Evolutionary conservation across 1,284 basidiomycete genomes (phyloP).

Genomic region (Meira nashicola): DNA sequence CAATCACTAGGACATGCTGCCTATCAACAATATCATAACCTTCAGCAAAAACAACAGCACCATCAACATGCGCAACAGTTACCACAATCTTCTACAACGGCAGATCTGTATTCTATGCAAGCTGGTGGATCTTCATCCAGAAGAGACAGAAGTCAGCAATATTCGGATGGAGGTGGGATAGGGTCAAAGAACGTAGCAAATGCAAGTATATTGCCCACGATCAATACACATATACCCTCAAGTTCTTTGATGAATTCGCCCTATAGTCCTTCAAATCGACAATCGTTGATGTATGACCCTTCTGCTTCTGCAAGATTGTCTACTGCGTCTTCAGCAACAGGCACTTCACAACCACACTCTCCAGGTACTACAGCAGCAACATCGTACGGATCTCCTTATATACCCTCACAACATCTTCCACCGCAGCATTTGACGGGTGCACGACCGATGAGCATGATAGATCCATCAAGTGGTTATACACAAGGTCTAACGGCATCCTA

Average conservation of each 20-base stretch:
- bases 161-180: too few species aligned
- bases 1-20: conserved; percentile 12
- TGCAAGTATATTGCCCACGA: conserved; percentile 12
- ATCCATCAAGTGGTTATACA: background rate
- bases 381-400: conserved; percentile 3
- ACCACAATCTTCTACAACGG: conserved; percentile 6
- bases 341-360: background rate
- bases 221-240: conserved; percentile 14
- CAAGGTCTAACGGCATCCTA: background rate
- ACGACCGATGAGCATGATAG: too few species aligned
- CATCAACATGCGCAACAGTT: conserved; percentile 7
- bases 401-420: background rate
- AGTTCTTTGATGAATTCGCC: conserved; percentile 3
- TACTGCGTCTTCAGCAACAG: background rate
- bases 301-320: background rate
- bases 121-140: too few species aligned
- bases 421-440: background rate
- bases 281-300: background rate
- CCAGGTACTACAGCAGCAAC: background rate
- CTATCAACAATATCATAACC: conserved; percentile 7
- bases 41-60: conserved; percentile 9
- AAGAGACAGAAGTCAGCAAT: too few species aligned
- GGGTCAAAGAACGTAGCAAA: too few species aligned
- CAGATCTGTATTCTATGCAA: background rate
- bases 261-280: background rate